Conservation (phyloP, 768 basidiomycete genomes). For the Austroboletus eburneus region DNA sequence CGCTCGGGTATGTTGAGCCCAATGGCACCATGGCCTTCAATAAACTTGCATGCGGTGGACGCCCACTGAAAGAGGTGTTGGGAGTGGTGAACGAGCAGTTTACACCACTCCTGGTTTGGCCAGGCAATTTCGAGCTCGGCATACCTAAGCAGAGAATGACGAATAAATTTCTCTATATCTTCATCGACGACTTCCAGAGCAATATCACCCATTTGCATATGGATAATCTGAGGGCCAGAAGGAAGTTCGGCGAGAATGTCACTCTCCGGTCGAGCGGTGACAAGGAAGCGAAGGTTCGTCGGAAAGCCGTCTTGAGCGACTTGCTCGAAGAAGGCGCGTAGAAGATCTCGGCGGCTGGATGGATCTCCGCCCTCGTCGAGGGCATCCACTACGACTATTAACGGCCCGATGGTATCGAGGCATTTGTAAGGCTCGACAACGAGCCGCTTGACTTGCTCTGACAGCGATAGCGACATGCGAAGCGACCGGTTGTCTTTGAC, state of each 20-base stretch:
- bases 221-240: slow-evolving; percentile 3
- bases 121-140: slow-evolving; percentile 14
- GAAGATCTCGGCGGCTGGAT: slow-evolving; percentile 15
- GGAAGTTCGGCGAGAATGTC: slow-evolving; percentile 16
- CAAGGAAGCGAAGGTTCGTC: slow-evolving; percentile 20
- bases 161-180: slow-evolving; percentile 15
- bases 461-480: slow-evolving; percentile 12
- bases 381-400: slow-evolving; percentile 35
- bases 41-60: slow-evolving; percentile 25
- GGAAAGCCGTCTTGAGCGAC: slow-evolving; percentile 15
- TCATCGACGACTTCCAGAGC: slow-evolving; percentile 10
- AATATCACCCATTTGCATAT: slow-evolving; percentile 14
- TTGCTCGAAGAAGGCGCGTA: slow-evolving; percentile 15
- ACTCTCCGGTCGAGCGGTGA: slow-evolving; percentile 27
- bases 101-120: slow-evolving; percentile 21
- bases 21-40: slow-evolving; percentile 17
- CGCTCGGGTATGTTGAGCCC: slow-evolving; percentile 13
- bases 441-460: slow-evolving; percentile 27
- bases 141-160: slow-evolving; percentile 9
- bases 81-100: slow-evolving; percentile 18
- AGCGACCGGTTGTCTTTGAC: slow-evolving; percentile 23
- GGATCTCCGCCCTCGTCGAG: slow-evolving; percentile 28
- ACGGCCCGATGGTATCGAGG: slow-evolving; percentile 26
- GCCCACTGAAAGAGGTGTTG: slow-evolving; percentile 35
- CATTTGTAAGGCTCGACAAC: slow-evolving; percentile 24